Percentiles rank a stretch among this genome's conserved stretches.
Evolutionary conservation across 805 yeast genomes (phyloP).

Genomic region (Candida multigemmis): DNA sequence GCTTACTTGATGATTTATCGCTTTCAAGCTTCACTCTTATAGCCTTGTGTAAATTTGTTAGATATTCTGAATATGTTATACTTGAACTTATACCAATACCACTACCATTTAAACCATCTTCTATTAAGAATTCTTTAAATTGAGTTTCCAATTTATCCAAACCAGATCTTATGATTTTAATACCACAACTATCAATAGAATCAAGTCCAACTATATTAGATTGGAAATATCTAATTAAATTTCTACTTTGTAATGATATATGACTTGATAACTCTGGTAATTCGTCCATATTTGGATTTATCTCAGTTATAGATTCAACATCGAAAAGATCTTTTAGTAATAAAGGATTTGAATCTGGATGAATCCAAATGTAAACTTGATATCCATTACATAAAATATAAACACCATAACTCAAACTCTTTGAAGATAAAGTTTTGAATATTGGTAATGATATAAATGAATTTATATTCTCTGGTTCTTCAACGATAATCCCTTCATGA

Average conservation of each 20-base stretch:
- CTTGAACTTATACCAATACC: slow-evolving; percentile 20
- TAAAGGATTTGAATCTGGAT: slow-evolving; percentile 56
- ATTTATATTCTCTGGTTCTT: slow-evolving; percentile 30
- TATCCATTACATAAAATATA: slow-evolving; percentile 69
- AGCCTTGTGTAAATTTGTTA: slow-evolving; percentile 58
- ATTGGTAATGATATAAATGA: slow-evolving; percentile 41
- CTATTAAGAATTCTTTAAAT: slow-evolving; percentile 57
- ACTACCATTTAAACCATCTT: slow-evolving; percentile 49
- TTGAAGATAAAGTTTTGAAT: slow-evolving; percentile 33
- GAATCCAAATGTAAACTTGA: slow-evolving; percentile 53
- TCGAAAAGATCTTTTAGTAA: slow-evolving; percentile 63
- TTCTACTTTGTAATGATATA: slow-evolving; percentile 59
- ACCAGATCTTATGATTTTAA: slow-evolving; percentile 58
- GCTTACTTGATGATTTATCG: slow-evolving; percentile 24
- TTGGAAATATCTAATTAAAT: slow-evolving; percentile 49
- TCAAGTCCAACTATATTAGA: slow-evolving; percentile 16
- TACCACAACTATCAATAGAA: slow-evolving; percentile 23
- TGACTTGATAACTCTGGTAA: slow-evolving; percentile 66
- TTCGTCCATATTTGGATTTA: slow-evolving; percentile 43
- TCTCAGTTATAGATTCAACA: slow-evolving; percentile 33
- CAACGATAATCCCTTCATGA: slow-evolving; percentile 34
- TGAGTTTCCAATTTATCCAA: slow-evolving; percentile 47
- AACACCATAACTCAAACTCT: slow-evolving; percentile 59
- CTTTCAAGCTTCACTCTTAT: slow-evolving; percentile 45
- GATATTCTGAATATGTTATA: slow-evolving; percentile 57